These are phyloP conservation scores for Citropsis articulata DNA, from an alignment of 345 rosid genomes.

Conservation along the genomic window DNA sequence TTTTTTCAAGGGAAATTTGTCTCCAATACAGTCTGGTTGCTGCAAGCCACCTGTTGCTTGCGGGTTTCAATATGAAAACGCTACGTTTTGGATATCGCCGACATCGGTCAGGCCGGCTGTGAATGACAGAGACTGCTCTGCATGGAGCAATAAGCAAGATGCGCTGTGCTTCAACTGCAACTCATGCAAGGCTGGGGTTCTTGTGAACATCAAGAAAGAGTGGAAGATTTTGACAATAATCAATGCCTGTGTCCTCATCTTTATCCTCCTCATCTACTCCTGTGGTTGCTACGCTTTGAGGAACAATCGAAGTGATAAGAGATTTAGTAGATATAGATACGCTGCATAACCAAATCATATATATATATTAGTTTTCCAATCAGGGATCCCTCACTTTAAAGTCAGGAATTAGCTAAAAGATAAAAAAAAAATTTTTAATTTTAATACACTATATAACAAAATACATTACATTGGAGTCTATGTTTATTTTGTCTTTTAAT, in stretches of 20 bases:
- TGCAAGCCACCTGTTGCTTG: constrained; percentile 62
- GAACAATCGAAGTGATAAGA: too few relatives aligned
- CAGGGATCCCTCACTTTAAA: too few relatives aligned
- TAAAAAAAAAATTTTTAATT: too few relatives aligned
- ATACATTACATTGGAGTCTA: too few relatives aligned
- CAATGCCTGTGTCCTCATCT: constrained; percentile 3
- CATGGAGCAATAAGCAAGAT: constrained; percentile 50
- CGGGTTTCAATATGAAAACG: constrained; percentile 41
- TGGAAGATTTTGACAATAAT: constrained; percentile 37
- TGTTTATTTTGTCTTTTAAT: too few relatives aligned
- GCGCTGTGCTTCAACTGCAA: constrained; percentile 51
- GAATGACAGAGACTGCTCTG: constrained; percentile 34
- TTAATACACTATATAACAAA: too few relatives aligned
- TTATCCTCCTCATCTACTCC: constrained; percentile 11
- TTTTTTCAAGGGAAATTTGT: too few relatives aligned
- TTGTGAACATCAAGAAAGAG: constrained; percentile 30
- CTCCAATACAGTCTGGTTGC: constrained; percentile 36
- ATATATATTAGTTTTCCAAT: too few relatives aligned
- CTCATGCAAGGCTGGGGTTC: constrained; percentile 55
- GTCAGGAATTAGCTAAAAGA: too few relatives aligned
- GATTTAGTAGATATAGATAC: too few relatives aligned
- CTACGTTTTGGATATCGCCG: constrained; percentile 39
- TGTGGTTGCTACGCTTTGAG: background rate
- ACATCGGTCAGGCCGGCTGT: background rate
- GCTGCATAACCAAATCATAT: too few relatives aligned